Base-by-base conservation (phyloP, 2,329 filamentous ascomycete species). In the Penicillium hordei region DNA sequence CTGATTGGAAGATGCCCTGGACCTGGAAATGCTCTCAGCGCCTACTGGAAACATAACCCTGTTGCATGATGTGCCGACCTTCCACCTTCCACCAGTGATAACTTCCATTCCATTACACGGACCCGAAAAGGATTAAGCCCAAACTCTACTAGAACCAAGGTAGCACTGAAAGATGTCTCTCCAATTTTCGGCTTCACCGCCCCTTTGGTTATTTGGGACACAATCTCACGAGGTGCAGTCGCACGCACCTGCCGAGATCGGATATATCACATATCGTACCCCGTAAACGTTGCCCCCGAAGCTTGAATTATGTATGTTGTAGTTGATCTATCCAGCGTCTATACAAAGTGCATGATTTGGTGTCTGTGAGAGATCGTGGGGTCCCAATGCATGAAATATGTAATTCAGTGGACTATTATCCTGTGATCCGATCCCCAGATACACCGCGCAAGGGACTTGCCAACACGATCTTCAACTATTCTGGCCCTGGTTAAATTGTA, bases 371-470 rank as follows among this genome's bases (percentile, higher is more conserved):
- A 46, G 36, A 53, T 51, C 42, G 19, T n/a, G 46, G 31, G 46
- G 50, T 52, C 39, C 31, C 15, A 46, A 44, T 48, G 45, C 34
- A 45, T 36, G 49, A 46, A 50, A 58, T 48, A 52, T 50, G 39
- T 40, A 36, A 43, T 51, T 59, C 51, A 49, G 56, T 33, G 57
- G 55, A 55, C 38, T 25, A 27, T 25, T n/a, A 42, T 61, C 42
- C 55, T 58, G 50, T 59, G 59, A 52, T 57, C 57, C 59, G 60
- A 55, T 60, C 54, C 46, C 40, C 39, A 36, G n/a, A 44, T 52
- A 31, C 40, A 45, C 48, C 21, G 53, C 48, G 66, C 60, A 68
- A 67, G 65, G 65, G 60, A 60, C 51, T 45, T 45, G 55, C n/a
- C 61, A 56, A 62, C 61, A 65, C 58, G 60, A 60, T 59, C 23